Evolutionary conservation across 2,329 filamentous ascomycete genomes (phyloP).

Genomic region (Claviceps spartinae): DNA sequence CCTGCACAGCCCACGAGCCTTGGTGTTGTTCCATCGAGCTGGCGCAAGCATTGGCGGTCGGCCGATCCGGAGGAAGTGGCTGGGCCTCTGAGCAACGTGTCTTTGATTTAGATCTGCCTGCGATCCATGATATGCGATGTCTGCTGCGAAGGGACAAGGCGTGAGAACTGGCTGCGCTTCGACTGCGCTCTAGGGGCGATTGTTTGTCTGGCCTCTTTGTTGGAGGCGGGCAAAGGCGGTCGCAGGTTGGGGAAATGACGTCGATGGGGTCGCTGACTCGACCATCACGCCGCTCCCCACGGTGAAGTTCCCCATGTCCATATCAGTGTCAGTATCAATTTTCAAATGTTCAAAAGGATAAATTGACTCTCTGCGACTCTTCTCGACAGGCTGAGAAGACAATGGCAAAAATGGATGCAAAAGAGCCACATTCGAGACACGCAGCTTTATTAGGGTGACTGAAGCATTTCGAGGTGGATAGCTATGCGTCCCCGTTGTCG

Average conservation of each 20-base stretch:
- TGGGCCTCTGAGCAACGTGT: not conserved
- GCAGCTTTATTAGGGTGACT: too few species aligned
- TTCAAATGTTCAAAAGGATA: too few species aligned
- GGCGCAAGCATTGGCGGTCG: constrained; percentile 6
- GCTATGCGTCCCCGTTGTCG: too few species aligned
- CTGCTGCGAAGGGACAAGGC: not conserved
- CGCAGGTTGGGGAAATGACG: constrained; percentile 1
- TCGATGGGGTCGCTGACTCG: not conserved
- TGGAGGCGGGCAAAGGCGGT: not conserved
- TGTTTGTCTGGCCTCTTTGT: not conserved
- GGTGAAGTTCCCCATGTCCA: not conserved
- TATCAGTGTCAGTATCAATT: not conserved
- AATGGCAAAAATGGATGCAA: too few species aligned
- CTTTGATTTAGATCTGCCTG: constrained; percentile 6
- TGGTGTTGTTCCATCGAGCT: constrained; percentile 33
- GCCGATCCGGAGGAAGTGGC: constrained; percentile 4
- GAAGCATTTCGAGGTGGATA: too few species aligned
- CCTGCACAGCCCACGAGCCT: constrained; percentile 30
- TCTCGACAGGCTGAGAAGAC: too few species aligned
- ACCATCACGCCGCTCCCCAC: too few species aligned
- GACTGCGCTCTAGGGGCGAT: not conserved
- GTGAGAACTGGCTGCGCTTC: not conserved
- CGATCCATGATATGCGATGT: constrained; percentile 12
- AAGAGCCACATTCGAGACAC: too few species aligned
- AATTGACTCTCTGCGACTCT: too few species aligned